Conservation (phyloP, 1,284 basidiomycete genomes). For the Ustilago cynodontis region DNA sequence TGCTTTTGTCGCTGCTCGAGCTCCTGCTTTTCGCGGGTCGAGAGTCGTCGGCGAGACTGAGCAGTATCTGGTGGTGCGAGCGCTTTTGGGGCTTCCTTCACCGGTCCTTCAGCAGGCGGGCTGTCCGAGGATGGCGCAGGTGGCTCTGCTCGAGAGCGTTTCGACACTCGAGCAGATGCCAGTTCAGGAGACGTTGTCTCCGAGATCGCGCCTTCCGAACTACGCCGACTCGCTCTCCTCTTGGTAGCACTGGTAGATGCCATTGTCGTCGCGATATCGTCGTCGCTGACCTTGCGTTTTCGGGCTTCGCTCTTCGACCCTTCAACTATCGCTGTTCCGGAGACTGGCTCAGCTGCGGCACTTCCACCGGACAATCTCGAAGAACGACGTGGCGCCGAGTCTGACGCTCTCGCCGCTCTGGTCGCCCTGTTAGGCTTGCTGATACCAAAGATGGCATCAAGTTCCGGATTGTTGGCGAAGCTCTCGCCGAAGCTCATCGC, state of each 20-base stretch:
- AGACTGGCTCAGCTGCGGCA: neutral
- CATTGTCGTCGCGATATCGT: neutral
- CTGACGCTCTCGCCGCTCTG: neutral
- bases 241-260: slow-evolving; percentile 1
- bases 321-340: neutral
- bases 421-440: slow-evolving; percentile 2
- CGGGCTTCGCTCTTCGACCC: slow-evolving; percentile 14
- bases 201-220: slow-evolving; percentile 3
- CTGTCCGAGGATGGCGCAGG: neutral
- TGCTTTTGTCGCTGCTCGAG: slow-evolving; percentile 23
- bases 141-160: slow-evolving; percentile 12
- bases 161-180: slow-evolving; percentile 11
- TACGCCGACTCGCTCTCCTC: slow-evolving; percentile 23
- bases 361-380: slow-evolving; percentile 30
- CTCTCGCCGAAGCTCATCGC: slow-evolving; percentile 31
- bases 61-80: neutral
- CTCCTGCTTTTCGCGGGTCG: slow-evolving; percentile 41
- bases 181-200: slow-evolving; percentile 1
- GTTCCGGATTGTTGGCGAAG: slow-evolving; percentile 46
- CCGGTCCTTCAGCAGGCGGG: neutral
- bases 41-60: slow-evolving; percentile 35
- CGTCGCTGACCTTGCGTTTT: slow-evolving; percentile 23
- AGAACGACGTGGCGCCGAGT: slow-evolving; percentile 24
- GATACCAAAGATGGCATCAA: slow-evolving; percentile 43
- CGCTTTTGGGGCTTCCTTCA: neutral